Conservation (phyloP, 805 yeast genomes). For the Saturnispora serradocipensis region DNA sequence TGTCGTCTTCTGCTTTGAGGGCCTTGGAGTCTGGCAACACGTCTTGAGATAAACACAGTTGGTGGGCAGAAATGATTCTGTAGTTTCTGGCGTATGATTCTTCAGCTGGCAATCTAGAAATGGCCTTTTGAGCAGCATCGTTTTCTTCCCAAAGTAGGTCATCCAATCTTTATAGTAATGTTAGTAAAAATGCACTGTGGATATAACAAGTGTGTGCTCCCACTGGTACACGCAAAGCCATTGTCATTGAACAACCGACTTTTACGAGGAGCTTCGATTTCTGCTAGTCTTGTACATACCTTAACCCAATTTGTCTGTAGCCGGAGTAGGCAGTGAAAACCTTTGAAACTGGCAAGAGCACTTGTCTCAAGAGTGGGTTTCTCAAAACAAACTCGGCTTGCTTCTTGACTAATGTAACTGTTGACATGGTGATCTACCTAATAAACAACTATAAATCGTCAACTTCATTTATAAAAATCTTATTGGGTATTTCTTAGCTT, state of each 20-base stretch:
- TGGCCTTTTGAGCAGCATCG: constrained; percentile 78
- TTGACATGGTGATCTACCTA: constrained; percentile 31
- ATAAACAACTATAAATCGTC: neutral
- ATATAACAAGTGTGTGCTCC: neutral
- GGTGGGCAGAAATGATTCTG: constrained; percentile 90
- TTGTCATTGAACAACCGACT: neutral
- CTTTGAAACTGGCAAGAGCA: constrained; percentile 74
- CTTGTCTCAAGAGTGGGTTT: constrained; percentile 66
- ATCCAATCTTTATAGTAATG: constrained; percentile 44
- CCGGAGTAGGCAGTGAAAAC: constrained; percentile 70
- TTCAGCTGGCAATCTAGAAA: constrained; percentile 74
- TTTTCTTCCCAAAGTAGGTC: constrained; percentile 85
- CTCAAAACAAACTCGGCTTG: constrained; percentile 71
- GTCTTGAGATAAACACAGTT: constrained; percentile 74
- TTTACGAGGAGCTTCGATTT: neutral
- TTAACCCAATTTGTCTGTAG: constrained; percentile 91
- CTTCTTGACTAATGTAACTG: constrained; percentile 62
- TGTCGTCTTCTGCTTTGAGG: constrained; percentile 70
- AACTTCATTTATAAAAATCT: neutral
- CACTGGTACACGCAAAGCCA: neutral
- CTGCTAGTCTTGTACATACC: constrained; percentile 22
- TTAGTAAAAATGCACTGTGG: no score
- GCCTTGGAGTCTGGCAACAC: constrained; percentile 75
- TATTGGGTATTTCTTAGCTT: neutral
- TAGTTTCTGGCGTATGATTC: constrained; percentile 85